phyloP scores from a whole-genome alignment of 106 monocot species.

The Apostasia ramifera region DNA sequence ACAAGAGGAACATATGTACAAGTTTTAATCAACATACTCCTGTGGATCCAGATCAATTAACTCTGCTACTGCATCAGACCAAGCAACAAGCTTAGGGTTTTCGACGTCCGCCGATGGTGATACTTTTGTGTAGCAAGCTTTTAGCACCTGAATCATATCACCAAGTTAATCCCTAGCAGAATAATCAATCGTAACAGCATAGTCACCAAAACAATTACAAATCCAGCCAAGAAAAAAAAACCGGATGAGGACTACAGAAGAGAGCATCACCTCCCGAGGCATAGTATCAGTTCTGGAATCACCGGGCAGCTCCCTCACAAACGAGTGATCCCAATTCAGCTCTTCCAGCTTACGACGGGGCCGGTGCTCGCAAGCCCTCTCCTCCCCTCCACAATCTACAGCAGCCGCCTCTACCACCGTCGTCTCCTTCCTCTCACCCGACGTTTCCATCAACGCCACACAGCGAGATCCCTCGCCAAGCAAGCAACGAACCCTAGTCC shows the following conservation, averaged over 20 bases:
- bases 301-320: conserved; percentile 80
- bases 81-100: conserved; percentile 80
- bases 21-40: conserved; percentile 46
- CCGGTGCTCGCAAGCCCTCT: not conserved
- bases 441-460: conserved; percentile 20
- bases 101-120: conserved; percentile 84
- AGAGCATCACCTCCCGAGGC: conserved; percentile 52
- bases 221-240: not conserved
- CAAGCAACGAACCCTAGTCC: conserved; percentile 2
- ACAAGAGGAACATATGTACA: not conserved
- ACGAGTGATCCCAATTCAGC: conserved; percentile 93
- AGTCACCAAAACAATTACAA: not conserved
- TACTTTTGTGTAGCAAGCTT: conserved; percentile 89
- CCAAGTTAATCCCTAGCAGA: not conserved
- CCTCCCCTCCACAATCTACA: not conserved
- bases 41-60: conserved; percentile 79
- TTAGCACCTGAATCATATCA: conserved; percentile 51
- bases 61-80: conserved; percentile 83
- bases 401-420: not conserved
- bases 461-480: conserved; percentile 2
- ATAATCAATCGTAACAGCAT: no score
- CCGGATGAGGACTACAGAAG: no score
- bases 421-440: conserved; percentile 5
- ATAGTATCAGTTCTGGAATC: conserved; percentile 76
- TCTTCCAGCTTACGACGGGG: conserved; percentile 50